Conservation (phyloP, 2,329 filamentous ascomycete genomes). For the Fusarium penzigii region DNA sequence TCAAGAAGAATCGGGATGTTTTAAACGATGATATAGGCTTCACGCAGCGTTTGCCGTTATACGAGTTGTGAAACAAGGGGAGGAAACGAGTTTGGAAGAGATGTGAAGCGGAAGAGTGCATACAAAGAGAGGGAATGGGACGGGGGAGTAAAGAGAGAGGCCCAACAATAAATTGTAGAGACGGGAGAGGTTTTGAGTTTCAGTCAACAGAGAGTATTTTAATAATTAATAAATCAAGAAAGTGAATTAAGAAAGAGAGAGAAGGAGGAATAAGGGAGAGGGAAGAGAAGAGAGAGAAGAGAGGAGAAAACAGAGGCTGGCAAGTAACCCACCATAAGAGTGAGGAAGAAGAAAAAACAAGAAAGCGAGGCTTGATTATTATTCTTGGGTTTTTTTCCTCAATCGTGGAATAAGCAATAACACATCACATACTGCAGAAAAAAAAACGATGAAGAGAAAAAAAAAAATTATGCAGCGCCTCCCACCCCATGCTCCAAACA, state of each 20-base stretch:
- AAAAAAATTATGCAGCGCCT: neutral
- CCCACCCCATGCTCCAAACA: too few relatives aligned
- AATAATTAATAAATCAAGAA: neutral
- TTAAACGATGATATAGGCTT: constrained; percentile 18
- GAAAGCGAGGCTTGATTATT: too few relatives aligned
- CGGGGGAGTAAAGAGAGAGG: too few relatives aligned
- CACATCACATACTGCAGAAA: too few relatives aligned
- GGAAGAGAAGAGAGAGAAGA: constrained; percentile 1
- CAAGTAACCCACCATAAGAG: too few relatives aligned
- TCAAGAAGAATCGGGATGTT: constrained; percentile 8
- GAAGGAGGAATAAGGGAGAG: neutral
- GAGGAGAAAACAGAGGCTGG: neutral
- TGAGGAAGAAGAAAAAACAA: too few relatives aligned
- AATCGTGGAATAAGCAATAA: too few relatives aligned
- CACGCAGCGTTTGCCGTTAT: constrained; percentile 14
- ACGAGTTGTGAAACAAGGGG: constrained; percentile 13
- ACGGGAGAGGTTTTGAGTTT: too few relatives aligned
- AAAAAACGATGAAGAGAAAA: neutral
- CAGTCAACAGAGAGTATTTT: too few relatives aligned
- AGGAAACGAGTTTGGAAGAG: constrained; percentile 1
- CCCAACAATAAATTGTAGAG: too few relatives aligned
- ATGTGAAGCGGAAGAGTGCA: constrained; percentile 11
- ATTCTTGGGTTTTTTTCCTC: too few relatives aligned
- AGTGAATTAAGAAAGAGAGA: constrained; percentile 5
- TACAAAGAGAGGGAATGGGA: neutral